Evolutionary conservation across 139 green algal species (phyloP).

Genomic region (Chlorella sorokiniana): DNA sequence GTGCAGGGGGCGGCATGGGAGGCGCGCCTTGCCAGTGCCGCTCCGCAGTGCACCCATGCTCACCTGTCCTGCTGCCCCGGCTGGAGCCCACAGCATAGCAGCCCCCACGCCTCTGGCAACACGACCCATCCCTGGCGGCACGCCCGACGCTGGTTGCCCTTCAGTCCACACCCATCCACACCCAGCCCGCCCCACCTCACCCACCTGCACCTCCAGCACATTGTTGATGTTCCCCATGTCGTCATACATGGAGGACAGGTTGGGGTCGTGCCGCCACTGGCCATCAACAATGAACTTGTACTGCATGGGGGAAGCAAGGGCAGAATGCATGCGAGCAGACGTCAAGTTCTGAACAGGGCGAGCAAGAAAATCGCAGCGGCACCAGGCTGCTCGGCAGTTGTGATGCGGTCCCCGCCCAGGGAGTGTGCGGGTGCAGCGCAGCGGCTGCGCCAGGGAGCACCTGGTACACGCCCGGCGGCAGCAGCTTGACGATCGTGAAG

Average conservation of each 20-base stretch:
- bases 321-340: neutral
- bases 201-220: conserved; percentile 88
- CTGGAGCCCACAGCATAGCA: too few relatives aligned
- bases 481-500: conserved; percentile 95
- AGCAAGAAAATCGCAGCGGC: neutral
- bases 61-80: neutral
- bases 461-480: conserved; percentile 94
- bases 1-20: too few relatives aligned
- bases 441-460: conserved; percentile 28
- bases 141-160: too few relatives aligned
- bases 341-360: neutral
- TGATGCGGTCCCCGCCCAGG: neutral
- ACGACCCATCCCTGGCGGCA: too few relatives aligned
- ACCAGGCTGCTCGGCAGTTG: neutral
- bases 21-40: neutral
- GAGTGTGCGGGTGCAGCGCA: neutral
- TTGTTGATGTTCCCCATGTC: conserved; percentile 99
- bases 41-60: neutral
- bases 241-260: conserved; percentile 95
- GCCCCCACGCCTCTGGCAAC: too few relatives aligned
- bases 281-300: conserved; percentile 99
- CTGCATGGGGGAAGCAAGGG: conserved; percentile 46
- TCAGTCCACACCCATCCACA: neutral
- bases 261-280: conserved; percentile 95
- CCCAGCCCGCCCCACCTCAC: too few relatives aligned